Base-by-base conservation (phyloP, 176 grass and related monocot species). In the Poa annua region DNA sequence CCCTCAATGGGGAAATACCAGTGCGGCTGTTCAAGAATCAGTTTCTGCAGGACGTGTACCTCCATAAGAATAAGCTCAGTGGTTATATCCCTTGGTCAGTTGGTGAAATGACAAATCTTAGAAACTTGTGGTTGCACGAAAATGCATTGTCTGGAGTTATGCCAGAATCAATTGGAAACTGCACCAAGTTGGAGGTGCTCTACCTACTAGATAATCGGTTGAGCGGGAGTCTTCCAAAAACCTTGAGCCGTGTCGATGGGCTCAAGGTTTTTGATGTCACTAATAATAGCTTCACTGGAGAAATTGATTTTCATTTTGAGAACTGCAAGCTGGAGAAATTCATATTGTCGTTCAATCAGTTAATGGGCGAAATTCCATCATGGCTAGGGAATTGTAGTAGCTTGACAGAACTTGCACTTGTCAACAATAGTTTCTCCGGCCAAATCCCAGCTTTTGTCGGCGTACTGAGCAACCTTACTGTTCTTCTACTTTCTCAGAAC, bases 131-230 rank as follows among this genome's bases (percentile, higher is more conserved):
- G 89, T 65, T 94, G 13, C 0, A 15, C 6, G 3, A 7, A 3
- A 97, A 97, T 71, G 80, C 61, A 48, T 32, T 97, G 3, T 85
- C 87, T 24, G 91, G 94, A 65, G 49, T 75, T 71, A 22, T 97
- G 65, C 92, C 91, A 0, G 67, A 47, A 77, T 97, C 92, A 63
- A 87, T 94, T 62, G 80, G 87, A 35, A 94, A 94, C 75, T 94
- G 87, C 79, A 83, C 65, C 22, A 82, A 83, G 55, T 69, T 97
- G 70, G 92, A 94, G 83, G 73, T 87, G 1, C 66, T 97, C 44
- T 74, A 50, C 76, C 81, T 97, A 9, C 45, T 13, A 0, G 0
- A 83, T 60, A 97, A 97, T 89, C 87, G 64, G 65, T 63, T 97
- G 50, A 92, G 55, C 3, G 94, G 94, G 11, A 71, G 21, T 76